Evolutionary conservation across 257 asterid species (phyloP).

Genomic region (Solanum dulcamara): DNA sequence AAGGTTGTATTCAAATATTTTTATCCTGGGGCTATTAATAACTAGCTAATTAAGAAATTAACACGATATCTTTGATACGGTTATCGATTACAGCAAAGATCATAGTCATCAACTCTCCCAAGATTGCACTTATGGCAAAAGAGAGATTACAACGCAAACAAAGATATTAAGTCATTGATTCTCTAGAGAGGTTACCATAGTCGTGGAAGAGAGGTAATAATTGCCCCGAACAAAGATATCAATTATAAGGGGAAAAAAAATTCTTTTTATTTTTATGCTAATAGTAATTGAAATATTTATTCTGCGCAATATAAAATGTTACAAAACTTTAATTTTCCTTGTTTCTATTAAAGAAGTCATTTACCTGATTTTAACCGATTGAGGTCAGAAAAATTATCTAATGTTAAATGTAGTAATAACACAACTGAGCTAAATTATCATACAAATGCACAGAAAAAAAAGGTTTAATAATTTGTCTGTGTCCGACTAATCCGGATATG

Average conservation of each 20-base stretch:
- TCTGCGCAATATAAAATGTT: neutral
- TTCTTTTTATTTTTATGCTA: neutral
- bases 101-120: neutral
- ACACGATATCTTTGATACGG: no score
- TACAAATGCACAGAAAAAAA: neutral
- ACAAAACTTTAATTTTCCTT: no score
- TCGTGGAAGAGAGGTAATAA: neutral
- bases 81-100: no score
- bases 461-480: neutral
- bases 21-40: no score
- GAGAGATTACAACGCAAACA: neutral
- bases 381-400: neutral
- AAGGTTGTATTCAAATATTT: no score
- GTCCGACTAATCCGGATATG: neutral
- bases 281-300: neutral
- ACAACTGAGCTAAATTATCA: neutral
- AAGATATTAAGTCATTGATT: no score
- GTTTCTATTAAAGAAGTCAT: neutral
- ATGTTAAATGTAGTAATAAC: neutral
- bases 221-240: neutral
- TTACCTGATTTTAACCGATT: neutral
- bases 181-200: no score
- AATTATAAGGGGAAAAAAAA: neutral
- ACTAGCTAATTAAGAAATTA: no score
- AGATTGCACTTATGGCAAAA: no score